Evolutionary conservation across 306 rosid genomes (phyloP).

Genomic region (Echinosophora koreensis): DNA sequence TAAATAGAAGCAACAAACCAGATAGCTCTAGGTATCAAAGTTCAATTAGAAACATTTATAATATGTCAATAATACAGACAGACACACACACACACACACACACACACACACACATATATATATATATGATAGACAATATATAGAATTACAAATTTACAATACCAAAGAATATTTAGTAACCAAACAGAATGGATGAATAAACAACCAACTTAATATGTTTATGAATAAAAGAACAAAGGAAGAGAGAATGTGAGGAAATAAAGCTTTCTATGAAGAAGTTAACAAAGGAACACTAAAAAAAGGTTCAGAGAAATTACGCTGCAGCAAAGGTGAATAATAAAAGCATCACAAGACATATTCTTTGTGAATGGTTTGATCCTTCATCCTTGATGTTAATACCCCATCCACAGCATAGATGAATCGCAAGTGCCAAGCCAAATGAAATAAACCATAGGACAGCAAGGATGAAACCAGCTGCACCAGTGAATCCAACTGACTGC

Average conservation of each 20-base stretch:
- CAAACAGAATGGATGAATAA: background rate
- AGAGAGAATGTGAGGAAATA: background rate
- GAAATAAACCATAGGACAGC: conserved; percentile 77
- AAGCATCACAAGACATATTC: conserved; percentile 68
- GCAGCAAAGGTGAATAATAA: conserved; percentile 78
- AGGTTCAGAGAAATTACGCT: conserved; percentile 63
- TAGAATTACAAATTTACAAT: background rate
- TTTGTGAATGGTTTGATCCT: conserved; percentile 66
- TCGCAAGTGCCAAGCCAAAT: conserved; percentile 73
- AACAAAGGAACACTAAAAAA: conserved; percentile 3
- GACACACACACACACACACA: no score
- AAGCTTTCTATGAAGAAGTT: background rate
- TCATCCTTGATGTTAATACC: conserved; percentile 67
- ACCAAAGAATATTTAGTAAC: background rate
- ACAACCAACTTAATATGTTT: background rate
- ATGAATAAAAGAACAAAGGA: background rate
- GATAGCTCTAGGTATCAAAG: background rate
- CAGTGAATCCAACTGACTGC: conserved; percentile 95
- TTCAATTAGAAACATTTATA: background rate
- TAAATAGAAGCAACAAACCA: background rate
- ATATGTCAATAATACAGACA: background rate
- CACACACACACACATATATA: no score
- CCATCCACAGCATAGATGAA: conserved; percentile 90
- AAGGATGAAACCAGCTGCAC: conserved; percentile 78
- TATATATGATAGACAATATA: no score